A percentile compares a stretch with the other conserved stretches of the same genome.
Evolutionary conservation across 2,329 filamentous ascomycete species (phyloP).

Genomic region (Pseudocercospora cruenta): DNA sequence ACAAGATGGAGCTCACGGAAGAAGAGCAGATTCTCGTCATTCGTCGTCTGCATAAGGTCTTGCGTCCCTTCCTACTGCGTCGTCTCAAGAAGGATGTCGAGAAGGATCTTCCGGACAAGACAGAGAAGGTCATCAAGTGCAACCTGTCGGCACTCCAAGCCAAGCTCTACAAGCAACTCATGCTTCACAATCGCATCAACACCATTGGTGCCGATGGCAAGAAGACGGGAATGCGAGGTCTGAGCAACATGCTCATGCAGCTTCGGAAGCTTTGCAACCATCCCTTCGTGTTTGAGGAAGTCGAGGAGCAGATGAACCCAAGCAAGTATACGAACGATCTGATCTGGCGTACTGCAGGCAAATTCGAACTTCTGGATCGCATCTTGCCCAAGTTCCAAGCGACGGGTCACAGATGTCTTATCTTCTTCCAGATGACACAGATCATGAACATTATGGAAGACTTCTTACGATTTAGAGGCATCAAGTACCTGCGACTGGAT

Average conservation of each 20-base stretch:
- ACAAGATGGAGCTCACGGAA: slow-evolving; percentile 99
- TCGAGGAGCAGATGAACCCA: slow-evolving; percentile 98
- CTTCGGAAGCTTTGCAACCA: slow-evolving; percentile 98
- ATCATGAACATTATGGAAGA: slow-evolving; percentile 99
- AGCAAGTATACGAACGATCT: slow-evolving; percentile 85
- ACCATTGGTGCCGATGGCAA: slow-evolving; percentile 94
- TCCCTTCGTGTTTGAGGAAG: slow-evolving; percentile 96
- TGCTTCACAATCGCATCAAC: slow-evolving; percentile 90
- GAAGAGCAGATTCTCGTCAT: slow-evolving; percentile 99
- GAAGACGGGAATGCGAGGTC: slow-evolving; percentile 89
- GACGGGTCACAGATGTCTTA: slow-evolving; percentile 91
- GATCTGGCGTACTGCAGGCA: slow-evolving; percentile 92
- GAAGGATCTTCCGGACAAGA: slow-evolving; percentile 98
- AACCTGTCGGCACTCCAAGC: slow-evolving; percentile 94
- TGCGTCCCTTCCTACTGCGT: slow-evolving; percentile 93
- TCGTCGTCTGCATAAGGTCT: slow-evolving; percentile 94
- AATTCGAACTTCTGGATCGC: slow-evolving; percentile 93
- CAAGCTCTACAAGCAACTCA: slow-evolving; percentile 95
- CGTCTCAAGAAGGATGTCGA: slow-evolving; percentile 99
- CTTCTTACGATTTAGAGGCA: slow-evolving; percentile 80
- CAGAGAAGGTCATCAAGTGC: slow-evolving; percentile 98
- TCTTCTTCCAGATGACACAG: slow-evolving; percentile 99
- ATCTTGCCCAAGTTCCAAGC: slow-evolving; percentile 90
- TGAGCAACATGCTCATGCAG: slow-evolving; percentile 99
- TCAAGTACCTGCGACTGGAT: slow-evolving; percentile 89